phyloP scores from a whole-genome alignment of 768 basidiomycete species.

The Termitomyces sp. region DNA sequence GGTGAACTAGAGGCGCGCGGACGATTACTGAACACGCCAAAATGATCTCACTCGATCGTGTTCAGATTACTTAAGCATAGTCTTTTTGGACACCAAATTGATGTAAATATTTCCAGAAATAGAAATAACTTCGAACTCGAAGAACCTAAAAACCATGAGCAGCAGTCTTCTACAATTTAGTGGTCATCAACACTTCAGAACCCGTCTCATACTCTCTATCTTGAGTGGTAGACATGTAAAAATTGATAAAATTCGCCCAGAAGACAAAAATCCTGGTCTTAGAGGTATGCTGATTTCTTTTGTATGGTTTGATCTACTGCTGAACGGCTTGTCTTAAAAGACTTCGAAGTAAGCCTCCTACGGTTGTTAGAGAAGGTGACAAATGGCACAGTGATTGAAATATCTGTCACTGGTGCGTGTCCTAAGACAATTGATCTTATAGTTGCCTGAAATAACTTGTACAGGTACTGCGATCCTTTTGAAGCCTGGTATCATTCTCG shows the following conservation, averaged over 20 bases:
- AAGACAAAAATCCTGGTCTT: slow-evolving; percentile 95
- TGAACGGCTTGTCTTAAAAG: slow-evolving; percentile 29
- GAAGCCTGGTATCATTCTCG: slow-evolving; percentile 88
- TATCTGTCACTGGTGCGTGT: slow-evolving; percentile 83
- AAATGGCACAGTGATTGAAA: slow-evolving; percentile 93
- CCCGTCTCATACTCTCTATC: slow-evolving; percentile 83
- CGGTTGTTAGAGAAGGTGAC: slow-evolving; percentile 85
- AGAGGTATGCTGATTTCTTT: slow-evolving; percentile 45
- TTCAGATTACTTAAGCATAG: slow-evolving; percentile 15
- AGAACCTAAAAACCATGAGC: slow-evolving; percentile 25
- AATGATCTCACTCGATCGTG: slow-evolving; percentile 9
- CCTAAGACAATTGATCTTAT: not conserved
- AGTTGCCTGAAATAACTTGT: not conserved
- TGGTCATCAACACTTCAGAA: slow-evolving; percentile 79
- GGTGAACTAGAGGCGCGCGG: not conserved
- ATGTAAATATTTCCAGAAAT: not conserved
- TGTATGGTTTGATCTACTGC: not conserved
- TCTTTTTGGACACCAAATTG: no score
- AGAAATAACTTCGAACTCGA: not conserved
- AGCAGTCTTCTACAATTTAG: slow-evolving; percentile 51
- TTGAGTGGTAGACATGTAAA: slow-evolving; percentile 81
- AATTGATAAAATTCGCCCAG: slow-evolving; percentile 83
- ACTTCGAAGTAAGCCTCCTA: slow-evolving; percentile 89
- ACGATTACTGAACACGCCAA: not conserved
- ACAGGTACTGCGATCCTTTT: slow-evolving; percentile 87